Evolutionary conservation across 441 rosid genomes (phyloP), one percentile per base, ranked within the genome.

Genomic region (Populus hybrid): DNA sequence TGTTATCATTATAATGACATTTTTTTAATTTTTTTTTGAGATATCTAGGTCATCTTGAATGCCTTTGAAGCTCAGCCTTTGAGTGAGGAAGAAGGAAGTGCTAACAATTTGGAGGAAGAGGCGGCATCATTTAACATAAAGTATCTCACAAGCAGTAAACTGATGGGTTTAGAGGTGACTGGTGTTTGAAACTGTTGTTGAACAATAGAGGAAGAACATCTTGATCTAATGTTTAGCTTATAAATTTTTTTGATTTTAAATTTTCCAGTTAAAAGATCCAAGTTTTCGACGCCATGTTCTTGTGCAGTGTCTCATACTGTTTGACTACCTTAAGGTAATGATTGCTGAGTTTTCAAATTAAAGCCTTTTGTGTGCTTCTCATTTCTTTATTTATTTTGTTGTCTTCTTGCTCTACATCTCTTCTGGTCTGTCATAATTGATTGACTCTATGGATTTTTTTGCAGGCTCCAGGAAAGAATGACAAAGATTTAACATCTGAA

Each of bases 51-150:
- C 79, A 97, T 96, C 75, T 75, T 96, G 87, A 90, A 86, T 82
- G 90, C 99, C 80, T 96, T 96, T 77, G 97, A 96, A 57, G 94
- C 98, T 63, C 99, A 96, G 80, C 99, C 97, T 69, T 89, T 96
- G 83, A 96, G 91, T 76, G 99, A 94, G 81, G 99, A 96, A 88
- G 99, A 90, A 77, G 99, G 99, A 74, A 85, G 91, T 84, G 95
- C 95, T 77, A 96, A 91, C 81, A 88, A 87, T 83, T 85, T 96
- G 88, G 98, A 92, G 91, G 98, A 93, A 84, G 99, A 94, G 81
- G 95, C 96, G 50, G 93, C 98, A 80, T 87, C 92, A 75, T 95
- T 91, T 75, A 92, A 90, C 83, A 96, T 94, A 84, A 96, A 96
- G 75, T 96, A 96, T 88, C 90, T 94, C 74, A 96, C 99, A 32